These are phyloP conservation scores for Phytophthora tubulina DNA, from an alignment of 352 stramenopile species.

Conservation along the genomic window DNA sequence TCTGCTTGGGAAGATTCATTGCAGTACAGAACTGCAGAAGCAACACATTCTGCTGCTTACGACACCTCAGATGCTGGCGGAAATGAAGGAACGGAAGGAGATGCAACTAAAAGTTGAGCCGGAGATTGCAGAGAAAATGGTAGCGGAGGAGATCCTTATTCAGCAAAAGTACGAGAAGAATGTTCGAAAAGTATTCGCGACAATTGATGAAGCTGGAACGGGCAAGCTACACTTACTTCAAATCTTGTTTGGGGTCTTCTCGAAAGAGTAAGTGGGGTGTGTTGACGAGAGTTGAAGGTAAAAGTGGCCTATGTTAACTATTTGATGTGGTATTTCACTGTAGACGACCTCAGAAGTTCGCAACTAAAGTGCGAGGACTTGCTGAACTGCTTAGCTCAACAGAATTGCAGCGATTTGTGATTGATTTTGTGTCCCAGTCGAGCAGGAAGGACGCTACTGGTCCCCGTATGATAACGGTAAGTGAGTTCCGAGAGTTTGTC, in stretches of 20 bases:
- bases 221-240: conserved; percentile 67
- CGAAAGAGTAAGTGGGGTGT: conserved; percentile 56
- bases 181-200: conserved; percentile 61
- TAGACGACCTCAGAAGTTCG: conserved; percentile 50
- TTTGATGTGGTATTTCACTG: background rate
- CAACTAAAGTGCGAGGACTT: conserved; percentile 54
- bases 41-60: conserved; percentile 69
- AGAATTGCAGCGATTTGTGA: conserved; percentile 68
- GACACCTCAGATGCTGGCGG: conserved; percentile 54
- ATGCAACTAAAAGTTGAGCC: conserved; percentile 50
- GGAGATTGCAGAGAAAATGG: conserved; percentile 61
- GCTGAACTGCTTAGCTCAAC: conserved; percentile 48
- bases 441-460: conserved; percentile 22
- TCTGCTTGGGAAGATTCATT: conserved; percentile 61
- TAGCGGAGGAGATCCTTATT: conserved; percentile 28
- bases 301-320: background rate
- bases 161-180: conserved; percentile 44
- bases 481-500: conserved; percentile 66
- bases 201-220: conserved; percentile 45
- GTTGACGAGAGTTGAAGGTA: background rate
- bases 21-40: conserved; percentile 59
- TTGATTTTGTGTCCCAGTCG: conserved; percentile 58
- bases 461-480: conserved; percentile 33
- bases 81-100: conserved; percentile 47
- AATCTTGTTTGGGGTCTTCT: conserved; percentile 63